These are phyloP conservation scores for Sugiyamaella pinicola DNA, from an alignment of 1,139 yeast species.

Conservation along the genomic window DNA sequence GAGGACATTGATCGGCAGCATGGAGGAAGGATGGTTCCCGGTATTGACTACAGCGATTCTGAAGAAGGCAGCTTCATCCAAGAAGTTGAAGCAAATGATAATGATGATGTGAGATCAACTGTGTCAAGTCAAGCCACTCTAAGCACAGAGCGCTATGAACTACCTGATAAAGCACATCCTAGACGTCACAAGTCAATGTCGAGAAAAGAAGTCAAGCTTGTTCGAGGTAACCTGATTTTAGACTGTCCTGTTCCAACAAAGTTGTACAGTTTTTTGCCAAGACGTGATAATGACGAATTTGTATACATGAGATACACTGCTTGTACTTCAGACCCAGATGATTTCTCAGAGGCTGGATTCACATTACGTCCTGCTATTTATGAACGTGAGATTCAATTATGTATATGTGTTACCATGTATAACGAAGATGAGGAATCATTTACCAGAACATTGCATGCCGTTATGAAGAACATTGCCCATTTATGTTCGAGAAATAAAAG, in stretches of 20 bases:
- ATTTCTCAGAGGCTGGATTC: constrained; percentile 77
- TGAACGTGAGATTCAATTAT: constrained; percentile 86
- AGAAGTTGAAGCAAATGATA: constrained; percentile 37
- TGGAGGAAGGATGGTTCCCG: constrained; percentile 35
- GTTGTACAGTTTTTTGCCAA: constrained; percentile 71
- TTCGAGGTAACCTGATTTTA: constrained; percentile 76
- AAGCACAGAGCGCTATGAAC: constrained; percentile 36
- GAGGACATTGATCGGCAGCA: constrained; percentile 24
- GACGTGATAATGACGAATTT: constrained; percentile 88
- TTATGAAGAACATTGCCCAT: constrained; percentile 88
- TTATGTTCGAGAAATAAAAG: constrained; percentile 78
- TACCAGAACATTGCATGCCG: constrained; percentile 91
- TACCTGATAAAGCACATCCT: constrained; percentile 55
- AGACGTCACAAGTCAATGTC: constrained; percentile 61
- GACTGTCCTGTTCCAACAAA: constrained; percentile 95
- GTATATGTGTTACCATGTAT: constrained; percentile 92
- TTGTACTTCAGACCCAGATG: constrained; percentile 86
- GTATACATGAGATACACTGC: constrained; percentile 95
- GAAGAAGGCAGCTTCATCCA: constrained; percentile 35
- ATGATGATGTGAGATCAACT: constrained; percentile 33
- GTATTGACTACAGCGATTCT: constrained; percentile 33
- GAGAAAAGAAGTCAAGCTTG: constrained; percentile 65
- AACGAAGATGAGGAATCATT: constrained; percentile 88
- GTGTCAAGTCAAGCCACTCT: constrained; percentile 35
- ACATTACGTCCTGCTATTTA: constrained; percentile 79